These are phyloP conservation scores for Prunus kanzakura DNA, from an alignment of 306 rosid species.

Conservation along the genomic window DNA sequence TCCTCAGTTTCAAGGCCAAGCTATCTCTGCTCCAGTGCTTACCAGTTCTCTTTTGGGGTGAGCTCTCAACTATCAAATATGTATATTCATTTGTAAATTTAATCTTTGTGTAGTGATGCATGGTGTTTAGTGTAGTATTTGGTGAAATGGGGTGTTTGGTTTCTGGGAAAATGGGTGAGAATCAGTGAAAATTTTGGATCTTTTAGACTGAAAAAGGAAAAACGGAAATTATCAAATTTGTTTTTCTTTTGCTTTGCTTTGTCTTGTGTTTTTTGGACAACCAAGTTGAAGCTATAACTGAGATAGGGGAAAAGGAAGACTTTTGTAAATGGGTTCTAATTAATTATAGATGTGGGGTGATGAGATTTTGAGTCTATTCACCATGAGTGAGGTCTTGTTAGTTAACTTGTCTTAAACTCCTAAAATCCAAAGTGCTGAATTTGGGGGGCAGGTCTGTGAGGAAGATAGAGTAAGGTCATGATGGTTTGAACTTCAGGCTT, in stretches of 20 bases:
- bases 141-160: background rate
- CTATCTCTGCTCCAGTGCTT: conserved; percentile 27
- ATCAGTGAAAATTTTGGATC: background rate
- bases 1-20: conserved; percentile 24
- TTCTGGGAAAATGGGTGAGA: conserved; percentile 2
- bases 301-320: background rate
- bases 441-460: background rate
- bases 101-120: background rate
- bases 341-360: background rate
- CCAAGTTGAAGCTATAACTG: background rate
- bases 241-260: background rate
- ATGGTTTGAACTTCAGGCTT: background rate
- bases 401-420: too few relatives aligned
- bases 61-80: background rate
- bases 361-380: background rate
- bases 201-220: background rate
- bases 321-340: background rate
- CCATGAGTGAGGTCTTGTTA: too few relatives aligned
- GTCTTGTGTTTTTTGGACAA: background rate
- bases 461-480: background rate
- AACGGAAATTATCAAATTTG: background rate
- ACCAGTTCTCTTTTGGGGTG: conserved; percentile 19
- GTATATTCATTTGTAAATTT: background rate
- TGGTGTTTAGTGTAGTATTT: background rate
- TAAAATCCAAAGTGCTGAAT: too few relatives aligned